Percentiles rank a stretch among this genome's conserved stretches.
These are phyloP conservation scores for Pisolithus thermaeus DNA, from an alignment of 1,284 basidiomycete genomes.

Conservation along the genomic window DNA sequence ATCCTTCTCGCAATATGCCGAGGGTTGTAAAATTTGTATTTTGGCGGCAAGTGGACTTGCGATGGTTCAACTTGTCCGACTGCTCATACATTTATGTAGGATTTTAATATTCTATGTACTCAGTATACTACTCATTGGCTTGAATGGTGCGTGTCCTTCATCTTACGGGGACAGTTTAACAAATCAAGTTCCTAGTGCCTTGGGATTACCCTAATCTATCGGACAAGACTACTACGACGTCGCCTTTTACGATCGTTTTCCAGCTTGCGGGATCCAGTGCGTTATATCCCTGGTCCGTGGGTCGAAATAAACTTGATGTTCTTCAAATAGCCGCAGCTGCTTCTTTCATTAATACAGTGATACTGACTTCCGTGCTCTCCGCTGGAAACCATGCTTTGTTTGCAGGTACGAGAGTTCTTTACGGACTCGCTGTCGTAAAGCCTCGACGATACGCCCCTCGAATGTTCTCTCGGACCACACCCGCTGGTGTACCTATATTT, in stretches of 20 bases:
- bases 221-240: slow-evolving; percentile 60
- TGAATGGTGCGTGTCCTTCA: slow-evolving; percentile 48
- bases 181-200: slow-evolving; percentile 43
- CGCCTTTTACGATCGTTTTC: slow-evolving; percentile 76
- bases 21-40: slow-evolving; percentile 73
- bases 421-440: slow-evolving; percentile 53
- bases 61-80: not conserved
- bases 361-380: slow-evolving; percentile 71
- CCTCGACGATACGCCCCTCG: slow-evolving; percentile 57
- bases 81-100: slow-evolving; percentile 29
- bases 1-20: slow-evolving; percentile 73
- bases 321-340: slow-evolving; percentile 48
- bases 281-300: slow-evolving; percentile 10
- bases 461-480: slow-evolving; percentile 60
- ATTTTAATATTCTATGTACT: slow-evolving; percentile 71
- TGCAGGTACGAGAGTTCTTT: slow-evolving; percentile 71
- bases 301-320: not conserved
- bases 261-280: slow-evolving; percentile 63
- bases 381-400: slow-evolving; percentile 78
- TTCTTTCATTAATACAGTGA: slow-evolving; percentile 77
- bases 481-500: slow-evolving; percentile 54
- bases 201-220: slow-evolving; percentile 74
- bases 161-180: slow-evolving; percentile 5
- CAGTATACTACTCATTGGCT: slow-evolving; percentile 62
- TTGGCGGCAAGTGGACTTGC: slow-evolving; percentile 50